Base-by-base conservation (phyloP, 1,139 yeast genomes). In the Pneumocystis jirovecii region DNA sequence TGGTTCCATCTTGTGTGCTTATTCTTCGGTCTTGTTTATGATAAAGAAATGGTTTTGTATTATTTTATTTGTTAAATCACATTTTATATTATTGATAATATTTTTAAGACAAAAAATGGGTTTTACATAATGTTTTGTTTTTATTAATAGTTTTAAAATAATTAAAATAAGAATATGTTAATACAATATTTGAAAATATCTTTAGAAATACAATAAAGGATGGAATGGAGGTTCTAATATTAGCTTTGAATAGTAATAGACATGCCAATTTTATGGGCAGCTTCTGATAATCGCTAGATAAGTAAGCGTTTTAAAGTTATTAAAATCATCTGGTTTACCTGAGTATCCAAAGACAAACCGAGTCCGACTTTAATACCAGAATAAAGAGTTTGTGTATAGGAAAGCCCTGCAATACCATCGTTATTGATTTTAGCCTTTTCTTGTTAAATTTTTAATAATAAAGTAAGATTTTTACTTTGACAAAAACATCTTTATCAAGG, bases 311-410 rank as follows among this genome's bases (percentile, higher is more conserved):
- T 50, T 31, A 31, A 25, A 8, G 25, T 45, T 50, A 12, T 50
- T 66, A 42, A 7, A 5, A 15, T 63, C n/a, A 31, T 44, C 21
- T 29, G 34, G 15, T 40, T 31, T 39, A 31, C 40, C 57, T 90
- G 85, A 73, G 97, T 95, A 79, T 93, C 97, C 79, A 95, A 87
- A 71, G 96, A 89, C 75, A 96, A 87, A 83, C 98, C 99, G 72
- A 95, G 84, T 78, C 99, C 99, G 75, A 93, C 83, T 76, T 88
- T 89, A 74, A 95, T 97, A 79, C 97, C 97, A 69, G 96, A 96
- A 82, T 95, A 89, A 79, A 93, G 85, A 74, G 84, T 85, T 82
- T 93, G 97, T 77, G 95, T 88, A 87, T 93, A 93, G 71, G 96
- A 83, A 75, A 93, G 81, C 70, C 96, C 93, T 73, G 97, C 89